Conservation (phyloP, 2,329 filamentous ascomycete genomes). For the Nigrospora osmanthi region DNA sequence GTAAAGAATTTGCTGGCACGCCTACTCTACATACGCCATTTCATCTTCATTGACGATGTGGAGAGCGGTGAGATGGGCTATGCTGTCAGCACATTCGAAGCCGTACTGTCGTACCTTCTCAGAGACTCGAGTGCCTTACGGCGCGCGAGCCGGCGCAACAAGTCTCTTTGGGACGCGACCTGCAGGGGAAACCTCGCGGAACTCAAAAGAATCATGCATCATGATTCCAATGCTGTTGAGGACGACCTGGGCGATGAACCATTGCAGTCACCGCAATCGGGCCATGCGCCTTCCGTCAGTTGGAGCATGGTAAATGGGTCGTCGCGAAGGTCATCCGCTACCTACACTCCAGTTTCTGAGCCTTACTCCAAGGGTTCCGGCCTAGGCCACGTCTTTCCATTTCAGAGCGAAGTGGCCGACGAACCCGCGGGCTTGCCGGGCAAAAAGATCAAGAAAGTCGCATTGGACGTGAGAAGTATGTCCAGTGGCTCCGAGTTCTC, state of each 20-base stretch:
- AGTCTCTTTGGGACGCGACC: slow-evolving; percentile 78
- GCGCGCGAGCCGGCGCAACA: slow-evolving; percentile 79
- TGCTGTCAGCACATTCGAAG: slow-evolving; percentile 90
- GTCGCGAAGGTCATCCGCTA: slow-evolving; percentile 33
- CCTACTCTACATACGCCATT: slow-evolving; percentile 90
- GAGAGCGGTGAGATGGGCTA: slow-evolving; percentile 96
- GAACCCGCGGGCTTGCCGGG: slow-evolving; percentile 25
- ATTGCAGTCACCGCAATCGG: slow-evolving; percentile 28
- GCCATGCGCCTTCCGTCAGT: slow-evolving; percentile 35
- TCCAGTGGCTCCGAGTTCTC: slow-evolving; percentile 82
- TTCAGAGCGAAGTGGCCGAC: slow-evolving; percentile 53
- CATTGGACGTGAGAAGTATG: slow-evolving; percentile 82
- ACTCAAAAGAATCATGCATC: slow-evolving; percentile 74
- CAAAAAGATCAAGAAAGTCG: slow-evolving; percentile 67
- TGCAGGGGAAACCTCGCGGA: slow-evolving; percentile 69
- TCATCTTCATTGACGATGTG: slow-evolving; percentile 96
- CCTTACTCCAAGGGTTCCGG: slow-evolving; percentile 48
- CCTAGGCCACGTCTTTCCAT: slow-evolving; percentile 85
- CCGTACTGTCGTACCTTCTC: slow-evolving; percentile 80
- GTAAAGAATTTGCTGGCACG: slow-evolving; percentile 82
- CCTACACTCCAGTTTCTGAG: slow-evolving; percentile 35
- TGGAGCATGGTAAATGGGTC: slow-evolving; percentile 40
- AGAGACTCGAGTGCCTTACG: slow-evolving; percentile 75
- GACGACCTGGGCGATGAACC: slow-evolving; percentile 35
- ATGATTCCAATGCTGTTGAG: slow-evolving; percentile 42